These are phyloP conservation scores for Spergularia azorica DNA, from an alignment of 179 eudicot species.

Conservation along the genomic window DNA sequence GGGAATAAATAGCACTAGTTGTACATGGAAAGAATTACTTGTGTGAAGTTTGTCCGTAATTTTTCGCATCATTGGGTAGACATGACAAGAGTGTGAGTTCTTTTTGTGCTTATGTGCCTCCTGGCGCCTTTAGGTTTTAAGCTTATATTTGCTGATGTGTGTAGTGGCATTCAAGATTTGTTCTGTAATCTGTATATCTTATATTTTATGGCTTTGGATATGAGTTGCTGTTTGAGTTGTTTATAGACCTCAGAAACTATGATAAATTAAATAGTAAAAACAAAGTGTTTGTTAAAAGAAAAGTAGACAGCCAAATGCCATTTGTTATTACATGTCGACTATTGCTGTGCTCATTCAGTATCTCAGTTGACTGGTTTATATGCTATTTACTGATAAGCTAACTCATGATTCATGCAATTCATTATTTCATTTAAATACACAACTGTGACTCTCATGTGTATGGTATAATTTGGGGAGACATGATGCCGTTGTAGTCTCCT, in stretches of 20 bases:
- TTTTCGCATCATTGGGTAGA: neutral
- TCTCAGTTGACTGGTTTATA: slow-evolving; percentile 4
- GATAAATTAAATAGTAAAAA: neutral
- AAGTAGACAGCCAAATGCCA: slow-evolving; percentile 5
- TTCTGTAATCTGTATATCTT: neutral
- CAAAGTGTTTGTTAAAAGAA: slow-evolving; percentile 10
- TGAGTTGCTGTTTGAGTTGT: slow-evolving; percentile 11
- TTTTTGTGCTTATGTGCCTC: neutral
- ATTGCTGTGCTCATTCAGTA: slow-evolving; percentile 1
- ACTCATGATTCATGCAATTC: neutral
- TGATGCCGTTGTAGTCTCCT: neutral
- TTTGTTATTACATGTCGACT: slow-evolving; percentile 3
- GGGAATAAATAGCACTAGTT: no score
- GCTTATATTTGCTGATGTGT: neutral
- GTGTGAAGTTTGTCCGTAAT: neutral
- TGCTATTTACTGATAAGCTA: neutral
- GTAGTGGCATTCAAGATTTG: neutral
- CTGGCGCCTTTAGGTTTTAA: neutral
- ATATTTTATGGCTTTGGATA: neutral
- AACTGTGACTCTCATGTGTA: neutral
- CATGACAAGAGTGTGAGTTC: slow-evolving; percentile 3
- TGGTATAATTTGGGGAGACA: neutral
- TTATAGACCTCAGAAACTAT: slow-evolving; percentile 6
- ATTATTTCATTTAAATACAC: neutral
- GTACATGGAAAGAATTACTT: neutral